Conservation (phyloP, 352 stramenopile genomes). For the Phytophthora pini region DNA sequence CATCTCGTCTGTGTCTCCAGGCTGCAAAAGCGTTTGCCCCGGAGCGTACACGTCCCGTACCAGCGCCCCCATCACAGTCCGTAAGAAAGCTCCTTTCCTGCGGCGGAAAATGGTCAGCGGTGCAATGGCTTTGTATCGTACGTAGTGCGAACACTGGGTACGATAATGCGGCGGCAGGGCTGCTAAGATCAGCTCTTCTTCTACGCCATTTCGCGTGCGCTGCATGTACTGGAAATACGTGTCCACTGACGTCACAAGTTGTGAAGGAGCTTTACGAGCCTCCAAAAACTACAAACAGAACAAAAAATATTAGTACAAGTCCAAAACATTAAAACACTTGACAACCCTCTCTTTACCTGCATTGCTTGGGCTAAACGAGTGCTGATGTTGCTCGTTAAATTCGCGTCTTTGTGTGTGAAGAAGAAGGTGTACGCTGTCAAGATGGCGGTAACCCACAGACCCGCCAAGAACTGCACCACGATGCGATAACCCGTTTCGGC, state of each 20-base stretch:
- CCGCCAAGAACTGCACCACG: constrained; percentile 63
- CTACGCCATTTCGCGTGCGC: constrained; percentile 59
- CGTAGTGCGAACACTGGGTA: constrained; percentile 55
- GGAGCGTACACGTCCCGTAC: constrained; percentile 61
- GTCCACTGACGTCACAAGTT: constrained; percentile 42
- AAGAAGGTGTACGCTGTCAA: constrained; percentile 76
- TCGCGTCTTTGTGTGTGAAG: constrained; percentile 71
- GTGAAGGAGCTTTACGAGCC: constrained; percentile 41
- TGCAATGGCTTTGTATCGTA: constrained; percentile 56
- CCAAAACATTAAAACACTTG: neutral
- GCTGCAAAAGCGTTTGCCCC: constrained; percentile 37
- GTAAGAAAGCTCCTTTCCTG: constrained; percentile 54
- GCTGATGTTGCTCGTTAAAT: constrained; percentile 68
- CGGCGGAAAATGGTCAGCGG: constrained; percentile 57
- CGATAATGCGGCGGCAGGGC: constrained; percentile 59
- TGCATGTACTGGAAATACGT: constrained; percentile 83
- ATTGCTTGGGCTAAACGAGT: constrained; percentile 63
- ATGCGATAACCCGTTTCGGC: constrained; percentile 67
- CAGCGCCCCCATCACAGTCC: constrained; percentile 51
- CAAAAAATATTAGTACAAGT: neutral
- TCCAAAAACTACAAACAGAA: constrained; percentile 48
- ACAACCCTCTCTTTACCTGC: constrained; percentile 28
- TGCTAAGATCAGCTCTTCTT: constrained; percentile 57
- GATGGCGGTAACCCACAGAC: constrained; percentile 74
- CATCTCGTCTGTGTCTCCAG: constrained; percentile 55